Evolutionary conservation across 768 basidiomycete species (phyloP), one percentile per base, ranked within the genome.

Genomic region (Xerocomellus dryophilus): DNA sequence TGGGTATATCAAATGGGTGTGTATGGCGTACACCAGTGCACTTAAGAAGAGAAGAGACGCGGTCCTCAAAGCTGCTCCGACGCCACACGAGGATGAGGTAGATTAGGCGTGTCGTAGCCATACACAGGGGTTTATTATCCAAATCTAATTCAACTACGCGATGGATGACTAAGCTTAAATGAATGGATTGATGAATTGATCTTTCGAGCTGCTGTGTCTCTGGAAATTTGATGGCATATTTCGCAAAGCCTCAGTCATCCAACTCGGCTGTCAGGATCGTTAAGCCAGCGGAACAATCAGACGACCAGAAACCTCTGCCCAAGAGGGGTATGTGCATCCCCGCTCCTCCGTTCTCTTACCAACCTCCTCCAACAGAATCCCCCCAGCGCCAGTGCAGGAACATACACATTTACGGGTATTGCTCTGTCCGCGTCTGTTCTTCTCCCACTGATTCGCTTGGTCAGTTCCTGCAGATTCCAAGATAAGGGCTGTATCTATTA

Each of bases 331-430:
- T 65, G 77, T 77, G 20, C 20, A 17, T 14, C 29, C 44, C 47
- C 47, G 23, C 23, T 34, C 51, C 17, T 25, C 7, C 5, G 7
- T 39, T 51, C 52, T 43, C 49, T 43, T 45, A 49, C 59, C 31
- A 54, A 57, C 43, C 20, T 15, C 20, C 39, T 41, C 14, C 41
- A 39, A 39, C 65, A 89, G 87, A 90, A 73, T 77, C 82, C 43
- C 78, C 81, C 14, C 84, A 86, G 68, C 82, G 87, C 49, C 88
- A 93, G 64, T 97, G 93, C 73, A 84, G 90, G 66, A 96, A 97
- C 76, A 84, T 94, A 47, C 75, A 89, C 69, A 94, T 96, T 58
- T 89, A 94, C 67, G 93, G 94, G 93, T 94, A 73, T 59, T 70
- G 4, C 59, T 35, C 5, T 10, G 15, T 44, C 10, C 39, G n/a